Conservation (phyloP, 345 rosid species). For the Jatropha curcas region DNA sequence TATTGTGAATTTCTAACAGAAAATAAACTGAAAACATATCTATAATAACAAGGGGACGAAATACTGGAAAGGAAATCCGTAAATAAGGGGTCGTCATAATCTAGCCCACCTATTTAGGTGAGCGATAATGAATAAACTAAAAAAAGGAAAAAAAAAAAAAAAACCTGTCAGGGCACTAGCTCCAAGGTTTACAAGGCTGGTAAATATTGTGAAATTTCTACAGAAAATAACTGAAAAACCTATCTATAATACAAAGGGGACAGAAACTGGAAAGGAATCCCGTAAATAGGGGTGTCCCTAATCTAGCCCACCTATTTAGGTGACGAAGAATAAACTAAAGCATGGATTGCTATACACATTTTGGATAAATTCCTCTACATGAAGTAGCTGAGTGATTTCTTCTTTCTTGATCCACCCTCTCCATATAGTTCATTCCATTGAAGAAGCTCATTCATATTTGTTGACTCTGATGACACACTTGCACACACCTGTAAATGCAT, state of each 20-base stretch:
- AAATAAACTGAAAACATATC: too few species aligned
- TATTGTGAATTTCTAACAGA: too few species aligned
- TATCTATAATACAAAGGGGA: conserved; percentile 39
- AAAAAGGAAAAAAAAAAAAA: not conserved
- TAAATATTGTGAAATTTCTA: conserved; percentile 20
- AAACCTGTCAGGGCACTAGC: too few species aligned
- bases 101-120: too few species aligned
- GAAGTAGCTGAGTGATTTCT: conserved; percentile 84
- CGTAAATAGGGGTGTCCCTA: conserved; percentile 22
- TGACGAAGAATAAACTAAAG: conserved; percentile 23
- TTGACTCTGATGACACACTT: conserved; percentile 92
- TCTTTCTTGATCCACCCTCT: conserved; percentile 98
- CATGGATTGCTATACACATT: conserved; percentile 38
- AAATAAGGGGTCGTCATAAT: too few species aligned
- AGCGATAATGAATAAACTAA: too few species aligned
- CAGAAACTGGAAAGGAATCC: conserved; percentile 33
- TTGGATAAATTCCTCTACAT: conserved; percentile 55
- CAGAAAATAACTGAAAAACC: conserved; percentile 14
- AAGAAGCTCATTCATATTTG: conserved; percentile 87
- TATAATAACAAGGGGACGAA: too few species aligned
- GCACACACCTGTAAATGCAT: conserved; percentile 76
- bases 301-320: conserved; percentile 19
- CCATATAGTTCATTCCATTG: conserved; percentile 98
- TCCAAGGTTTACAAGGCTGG: conserved; percentile 11
- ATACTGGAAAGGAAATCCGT: too few species aligned